These are phyloP conservation scores for Rhytidhysteron rufulum DNA, from an alignment of 2,329 filamentous ascomycete genomes.

Conservation along the genomic window DNA sequence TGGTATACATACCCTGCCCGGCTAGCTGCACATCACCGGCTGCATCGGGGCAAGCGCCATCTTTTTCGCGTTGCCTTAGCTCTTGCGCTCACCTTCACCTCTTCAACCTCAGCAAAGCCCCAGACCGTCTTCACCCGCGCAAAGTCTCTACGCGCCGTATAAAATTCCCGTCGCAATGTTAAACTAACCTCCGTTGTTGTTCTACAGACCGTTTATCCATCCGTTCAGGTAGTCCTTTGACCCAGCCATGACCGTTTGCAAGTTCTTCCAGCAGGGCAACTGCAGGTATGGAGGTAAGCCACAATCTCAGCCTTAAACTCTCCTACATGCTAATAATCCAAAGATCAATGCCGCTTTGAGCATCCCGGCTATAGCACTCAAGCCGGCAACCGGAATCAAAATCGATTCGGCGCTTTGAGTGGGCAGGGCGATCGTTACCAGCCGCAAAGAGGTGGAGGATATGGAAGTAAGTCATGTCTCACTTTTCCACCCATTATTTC, in stretches of 20 bases:
- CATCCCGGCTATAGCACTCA: slow-evolving; percentile 48
- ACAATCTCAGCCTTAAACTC: too few species aligned
- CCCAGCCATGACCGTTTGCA: slow-evolving; percentile 53
- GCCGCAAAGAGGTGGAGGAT: slow-evolving; percentile 27
- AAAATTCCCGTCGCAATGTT: slow-evolving; percentile 1
- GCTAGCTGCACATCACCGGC: background rate
- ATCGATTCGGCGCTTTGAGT: slow-evolving; percentile 56
- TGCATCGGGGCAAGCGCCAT: background rate
- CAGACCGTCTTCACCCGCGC: too few species aligned
- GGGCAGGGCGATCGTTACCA: slow-evolving; percentile 25
- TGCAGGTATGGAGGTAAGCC: slow-evolving; percentile 62
- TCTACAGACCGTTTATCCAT: too few species aligned
- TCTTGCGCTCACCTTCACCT: too few species aligned
- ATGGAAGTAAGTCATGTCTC: slow-evolving; percentile 38
- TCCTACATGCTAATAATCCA: slow-evolving; percentile 7
- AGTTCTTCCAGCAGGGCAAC: slow-evolving; percentile 60
- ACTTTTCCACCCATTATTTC: background rate
- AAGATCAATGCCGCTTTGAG: slow-evolving; percentile 58
- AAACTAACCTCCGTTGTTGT: background rate
- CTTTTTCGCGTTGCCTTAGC: background rate
- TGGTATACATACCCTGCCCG: background rate
- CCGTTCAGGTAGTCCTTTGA: too few species aligned
- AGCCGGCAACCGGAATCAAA: slow-evolving; percentile 31
- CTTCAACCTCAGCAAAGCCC: too few species aligned
- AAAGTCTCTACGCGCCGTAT: too few species aligned